Conservation (phyloP, 495 filamentous ascomycete genomes). For the Pyrenula massariospora region DNA sequence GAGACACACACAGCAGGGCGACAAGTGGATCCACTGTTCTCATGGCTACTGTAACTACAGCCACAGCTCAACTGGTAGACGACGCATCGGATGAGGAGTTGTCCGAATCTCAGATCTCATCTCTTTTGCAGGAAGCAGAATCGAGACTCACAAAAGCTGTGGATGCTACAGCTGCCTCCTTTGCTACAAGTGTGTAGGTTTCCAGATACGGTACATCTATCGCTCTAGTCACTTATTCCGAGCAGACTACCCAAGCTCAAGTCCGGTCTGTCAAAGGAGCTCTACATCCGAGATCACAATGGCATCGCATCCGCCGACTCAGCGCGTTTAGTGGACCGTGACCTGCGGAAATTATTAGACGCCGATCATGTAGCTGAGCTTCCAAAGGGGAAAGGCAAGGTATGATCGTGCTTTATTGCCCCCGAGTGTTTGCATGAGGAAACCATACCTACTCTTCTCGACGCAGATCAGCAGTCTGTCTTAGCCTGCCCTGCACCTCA, state of each 20-base stretch:
- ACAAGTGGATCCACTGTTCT: no score
- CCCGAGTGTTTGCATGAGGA: conserved; percentile 50
- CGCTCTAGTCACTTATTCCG: conserved; percentile 11
- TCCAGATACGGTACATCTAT: background rate
- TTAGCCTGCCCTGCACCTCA: conserved; percentile 58
- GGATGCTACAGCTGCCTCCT: conserved; percentile 6
- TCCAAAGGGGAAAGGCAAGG: conserved; percentile 29
- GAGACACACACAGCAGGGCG: no score
- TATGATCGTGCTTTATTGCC: conserved; percentile 5
- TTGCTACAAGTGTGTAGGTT: conserved; percentile 12
- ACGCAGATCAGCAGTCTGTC: conserved; percentile 58
- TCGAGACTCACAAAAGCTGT: conserved; percentile 31
- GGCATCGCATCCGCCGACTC: conserved; percentile 35
- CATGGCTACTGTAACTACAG: background rate
- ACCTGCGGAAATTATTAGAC: conserved; percentile 30
- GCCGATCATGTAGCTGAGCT: conserved; percentile 32
- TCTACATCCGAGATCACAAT: conserved; percentile 35
- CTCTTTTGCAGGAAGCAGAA: conserved; percentile 55
- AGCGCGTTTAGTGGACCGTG: conserved; percentile 26
- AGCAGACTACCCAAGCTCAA: conserved; percentile 29
- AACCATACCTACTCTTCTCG: conserved; percentile 48
- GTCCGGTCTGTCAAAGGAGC: conserved; percentile 19
- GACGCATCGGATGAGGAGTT: conserved; percentile 29
- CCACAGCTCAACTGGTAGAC: background rate
- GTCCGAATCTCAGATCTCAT: conserved; percentile 45